Percentiles rank a stretch among this genome's conserved stretches.
Conservation (phyloP, 129 eudicot genomes). For the Lactuca sativa region DNA sequence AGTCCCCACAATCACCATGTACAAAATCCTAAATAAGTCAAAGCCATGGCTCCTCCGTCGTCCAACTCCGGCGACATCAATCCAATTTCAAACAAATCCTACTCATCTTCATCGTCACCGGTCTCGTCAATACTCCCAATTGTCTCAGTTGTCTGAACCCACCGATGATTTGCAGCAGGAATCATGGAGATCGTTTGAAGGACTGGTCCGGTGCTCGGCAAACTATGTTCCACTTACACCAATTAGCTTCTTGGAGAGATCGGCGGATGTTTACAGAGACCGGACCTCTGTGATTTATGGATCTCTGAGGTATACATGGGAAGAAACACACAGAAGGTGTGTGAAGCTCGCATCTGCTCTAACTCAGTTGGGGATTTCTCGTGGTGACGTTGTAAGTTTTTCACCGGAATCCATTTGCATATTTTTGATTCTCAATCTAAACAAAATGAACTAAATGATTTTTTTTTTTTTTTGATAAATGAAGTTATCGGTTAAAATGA, state of each 20-base stretch:
- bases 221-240: slow-evolving; percentile 67
- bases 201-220: slow-evolving; percentile 53
- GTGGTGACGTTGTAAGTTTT: slow-evolving; percentile 65
- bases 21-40: slow-evolving; percentile 29
- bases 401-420: slow-evolving; percentile 34
- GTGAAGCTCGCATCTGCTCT: slow-evolving; percentile 75
- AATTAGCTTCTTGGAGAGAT: slow-evolving; percentile 66
- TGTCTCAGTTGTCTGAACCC: slow-evolving; percentile 12
- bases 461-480: no score
- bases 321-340: slow-evolving; percentile 67
- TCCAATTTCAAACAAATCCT: not conserved
- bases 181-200: slow-evolving; percentile 52
- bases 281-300: slow-evolving; percentile 66
- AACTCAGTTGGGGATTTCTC: slow-evolving; percentile 61
- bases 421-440: not conserved
- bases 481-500: not conserved
- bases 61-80: not conserved
- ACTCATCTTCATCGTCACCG: not conserved
- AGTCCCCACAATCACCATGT: slow-evolving; percentile 26
- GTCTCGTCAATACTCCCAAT: not conserved
- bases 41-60: not conserved
- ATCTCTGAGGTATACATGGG: slow-evolving; percentile 62
- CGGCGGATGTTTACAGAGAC: slow-evolving; percentile 64
- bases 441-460: not conserved
- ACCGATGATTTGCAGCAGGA: slow-evolving; percentile 22